Evolutionary conservation across 2,329 filamentous ascomycete species (phyloP).

Genomic region (Alternaria incomplexa): DNA sequence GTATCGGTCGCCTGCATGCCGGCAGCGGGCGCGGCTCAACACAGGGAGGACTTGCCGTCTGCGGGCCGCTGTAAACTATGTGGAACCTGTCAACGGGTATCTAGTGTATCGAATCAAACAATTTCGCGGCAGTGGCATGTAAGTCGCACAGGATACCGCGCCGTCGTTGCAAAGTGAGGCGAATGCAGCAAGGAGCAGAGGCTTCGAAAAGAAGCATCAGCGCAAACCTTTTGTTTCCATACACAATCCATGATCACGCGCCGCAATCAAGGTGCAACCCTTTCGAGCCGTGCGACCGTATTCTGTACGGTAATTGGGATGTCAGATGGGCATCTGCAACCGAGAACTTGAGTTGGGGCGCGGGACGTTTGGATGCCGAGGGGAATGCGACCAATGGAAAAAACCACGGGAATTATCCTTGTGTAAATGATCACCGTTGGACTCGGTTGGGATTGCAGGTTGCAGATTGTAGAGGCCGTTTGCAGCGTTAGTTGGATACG

Average conservation of each 20-base stretch:
- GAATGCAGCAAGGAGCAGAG: too few relatives aligned
- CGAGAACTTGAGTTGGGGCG: not conserved
- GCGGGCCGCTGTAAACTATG: slow-evolving; percentile 10
- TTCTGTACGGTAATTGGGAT: not conserved
- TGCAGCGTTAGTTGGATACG: not conserved
- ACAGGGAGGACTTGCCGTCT: slow-evolving; percentile 8
- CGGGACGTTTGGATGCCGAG: slow-evolving; percentile 1
- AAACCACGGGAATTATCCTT: not conserved
- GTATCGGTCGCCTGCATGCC: slow-evolving; percentile 11
- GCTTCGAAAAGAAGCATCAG: not conserved
- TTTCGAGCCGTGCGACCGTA: not conserved
- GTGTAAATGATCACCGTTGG: too few relatives aligned
- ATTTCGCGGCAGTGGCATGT: not conserved
- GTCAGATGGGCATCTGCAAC: not conserved
- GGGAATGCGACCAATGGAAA: not conserved
- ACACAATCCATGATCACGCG: not conserved
- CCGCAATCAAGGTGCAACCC: not conserved
- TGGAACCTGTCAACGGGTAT: not conserved
- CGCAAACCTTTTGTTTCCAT: not conserved
- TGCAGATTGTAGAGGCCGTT: not conserved
- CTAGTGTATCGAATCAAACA: not conserved
- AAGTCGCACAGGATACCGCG: not conserved
- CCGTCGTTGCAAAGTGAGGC: not conserved
- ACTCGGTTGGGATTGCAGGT: not conserved
- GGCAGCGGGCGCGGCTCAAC: not conserved